Base-by-base conservation (phyloP, 257 asterid species). In the Craterostigma plantagineum region DNA sequence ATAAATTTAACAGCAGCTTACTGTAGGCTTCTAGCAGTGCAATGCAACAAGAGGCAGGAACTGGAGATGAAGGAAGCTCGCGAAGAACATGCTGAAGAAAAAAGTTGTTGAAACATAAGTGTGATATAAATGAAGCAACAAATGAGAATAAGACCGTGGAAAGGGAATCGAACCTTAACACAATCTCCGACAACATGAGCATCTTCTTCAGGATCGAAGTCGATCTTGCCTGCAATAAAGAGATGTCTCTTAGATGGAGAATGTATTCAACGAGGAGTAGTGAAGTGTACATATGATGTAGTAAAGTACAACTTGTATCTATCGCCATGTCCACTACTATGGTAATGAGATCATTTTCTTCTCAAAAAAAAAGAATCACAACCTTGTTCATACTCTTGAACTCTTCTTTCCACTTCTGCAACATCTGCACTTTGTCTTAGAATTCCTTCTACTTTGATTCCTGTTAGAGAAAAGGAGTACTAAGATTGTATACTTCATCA, bases 31-130 rank as follows among this genome's bases (percentile, higher is more conserved):
- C 99, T 72, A 90, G 62, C 70, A 90, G 63, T 15, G 99, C 94
- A 38, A 79, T 72, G 70, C 99, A 90, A 67, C 99, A 83, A 48
- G 99, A 77, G 36, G 87, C 95, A 52, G 99, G 99, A 54, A 90
- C 99, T 8, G 99, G 99, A 39, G 99, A 90, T 48, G 99, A 90
- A 53, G 99, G 99, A 42, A 90, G 76, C 77, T 90, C 95, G 27
- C 99, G 83, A 53, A 90, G 95, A 58, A 90, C 84, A 72, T 79
- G 94, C 99, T 90, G 80, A 60, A 72, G 51, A 57, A 49, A 45
- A 40, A n/a, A 53, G 30, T 33, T 4, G 12, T 27, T 7, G 12
- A 30, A n/a, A 8, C 11, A 12, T 13, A 12, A 46, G 12, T 30
- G 34, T 27, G 7, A 7, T 3, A 0, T 3, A 6, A 12, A 12